Evolutionary conservation across 768 basidiomycete species (phyloP).

Genomic region (Mrakia hoshinonis): DNA sequence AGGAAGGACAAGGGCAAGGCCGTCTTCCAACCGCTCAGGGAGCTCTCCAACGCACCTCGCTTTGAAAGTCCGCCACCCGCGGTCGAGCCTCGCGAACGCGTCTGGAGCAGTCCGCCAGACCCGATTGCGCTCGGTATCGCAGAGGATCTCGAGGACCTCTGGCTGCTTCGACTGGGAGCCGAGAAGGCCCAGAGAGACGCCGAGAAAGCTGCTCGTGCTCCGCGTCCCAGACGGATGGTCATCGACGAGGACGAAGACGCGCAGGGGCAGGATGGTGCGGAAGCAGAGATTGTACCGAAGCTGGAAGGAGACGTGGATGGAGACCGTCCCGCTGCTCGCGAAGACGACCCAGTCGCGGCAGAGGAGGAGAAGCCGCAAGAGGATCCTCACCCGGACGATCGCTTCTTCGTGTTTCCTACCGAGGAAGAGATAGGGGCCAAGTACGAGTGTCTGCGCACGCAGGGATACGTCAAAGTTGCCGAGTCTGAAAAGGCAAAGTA

Average conservation of each 20-base stretch:
- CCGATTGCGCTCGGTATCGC: slow-evolving; percentile 52
- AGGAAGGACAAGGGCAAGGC: not conserved
- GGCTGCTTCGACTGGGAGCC: slow-evolving; percentile 48
- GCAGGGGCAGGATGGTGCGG: slow-evolving; percentile 30
- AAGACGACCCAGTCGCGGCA: not conserved
- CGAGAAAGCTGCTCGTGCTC: slow-evolving; percentile 5
- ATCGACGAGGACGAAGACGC: slow-evolving; percentile 29
- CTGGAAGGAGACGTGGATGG: slow-evolving; percentile 1
- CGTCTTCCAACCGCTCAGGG: no score
- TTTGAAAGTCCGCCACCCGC: not conserved
- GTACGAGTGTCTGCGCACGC: slow-evolving; percentile 63
- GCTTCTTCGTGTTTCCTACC: not conserved
- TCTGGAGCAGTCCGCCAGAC: slow-evolving; percentile 24
- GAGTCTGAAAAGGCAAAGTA: slow-evolving; percentile 85
- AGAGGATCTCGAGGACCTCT: slow-evolving; percentile 82
- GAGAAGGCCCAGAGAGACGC: slow-evolving; percentile 33
- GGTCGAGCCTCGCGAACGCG: not conserved
- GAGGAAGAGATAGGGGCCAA: not conserved
- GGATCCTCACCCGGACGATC: not conserved
- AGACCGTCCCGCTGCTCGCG: slow-evolving; percentile 56
- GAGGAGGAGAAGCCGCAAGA: not conserved
- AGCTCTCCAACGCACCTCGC: not conserved
- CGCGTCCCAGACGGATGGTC: slow-evolving; percentile 29
- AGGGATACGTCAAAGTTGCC: slow-evolving; percentile 92
- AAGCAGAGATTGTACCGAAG: slow-evolving; percentile 39